These are phyloP conservation scores for Geosmithia putterillii DNA, from an alignment of 2,329 filamentous ascomycete species.

Conservation along the genomic window DNA sequence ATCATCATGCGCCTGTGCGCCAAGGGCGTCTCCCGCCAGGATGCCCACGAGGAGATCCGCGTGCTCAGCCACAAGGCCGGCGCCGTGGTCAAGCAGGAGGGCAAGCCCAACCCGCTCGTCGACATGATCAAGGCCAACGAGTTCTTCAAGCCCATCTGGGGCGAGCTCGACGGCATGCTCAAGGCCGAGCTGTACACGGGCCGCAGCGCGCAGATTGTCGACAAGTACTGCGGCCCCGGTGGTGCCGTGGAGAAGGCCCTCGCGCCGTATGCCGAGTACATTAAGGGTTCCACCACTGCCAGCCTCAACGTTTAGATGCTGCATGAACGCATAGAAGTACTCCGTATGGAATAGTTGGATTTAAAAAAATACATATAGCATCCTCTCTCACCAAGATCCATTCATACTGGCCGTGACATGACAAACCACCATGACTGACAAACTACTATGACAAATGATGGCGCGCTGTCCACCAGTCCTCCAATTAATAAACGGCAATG, in stretches of 20 bases:
- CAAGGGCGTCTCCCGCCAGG: constrained; percentile 61
- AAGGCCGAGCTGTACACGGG: constrained; percentile 43
- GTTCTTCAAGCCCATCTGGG: constrained; percentile 65
- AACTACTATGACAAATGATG: no score
- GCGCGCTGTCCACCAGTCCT: no score
- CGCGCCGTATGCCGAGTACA: constrained; percentile 21
- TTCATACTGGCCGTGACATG: no score
- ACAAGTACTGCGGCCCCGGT: constrained; percentile 27
- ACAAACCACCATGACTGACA: no score
- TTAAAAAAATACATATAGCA: no score
- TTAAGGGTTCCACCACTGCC: constrained; percentile 19
- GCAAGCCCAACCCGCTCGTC: constrained; percentile 70
- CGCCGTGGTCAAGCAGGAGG: constrained; percentile 23
- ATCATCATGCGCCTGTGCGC: constrained; percentile 71
- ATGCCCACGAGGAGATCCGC: constrained; percentile 78
- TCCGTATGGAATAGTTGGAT: no score
- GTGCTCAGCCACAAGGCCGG: constrained; percentile 66
- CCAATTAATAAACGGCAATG: no score
- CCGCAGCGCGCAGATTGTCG: constrained; percentile 30
- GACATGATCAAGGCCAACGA: constrained; percentile 58
- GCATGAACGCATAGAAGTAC: no score
- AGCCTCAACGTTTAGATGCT: constrained; percentile 23
- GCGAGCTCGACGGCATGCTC: constrained; percentile 55
- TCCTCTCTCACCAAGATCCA: no score
- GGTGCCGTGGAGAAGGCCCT: constrained; percentile 25